Evolutionary conservation across 1,284 basidiomycete genomes (phyloP), one percentile per base, ranked within the genome.

Genomic region (Rhodofomes roseus): DNA sequence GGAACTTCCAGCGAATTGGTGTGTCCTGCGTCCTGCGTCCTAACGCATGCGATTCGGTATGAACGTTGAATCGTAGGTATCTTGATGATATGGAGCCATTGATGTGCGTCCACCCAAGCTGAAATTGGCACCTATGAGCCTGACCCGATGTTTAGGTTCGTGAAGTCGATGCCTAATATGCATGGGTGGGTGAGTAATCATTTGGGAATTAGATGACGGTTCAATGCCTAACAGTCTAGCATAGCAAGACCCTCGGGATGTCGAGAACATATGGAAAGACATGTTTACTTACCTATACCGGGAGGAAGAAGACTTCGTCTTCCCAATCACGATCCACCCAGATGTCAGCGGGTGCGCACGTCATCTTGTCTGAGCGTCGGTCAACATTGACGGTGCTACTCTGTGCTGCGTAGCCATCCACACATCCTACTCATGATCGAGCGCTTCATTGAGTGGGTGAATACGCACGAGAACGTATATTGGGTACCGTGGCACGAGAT

Each of bases 381-480:
- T 54, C 16, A 37, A 16, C 9, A 14, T 14, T 2, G 8, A 27
- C 16, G 16, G n/a, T 20, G 11, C 4, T 34, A 11, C 31, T 34
- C 31, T 2, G 16, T 14, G 6, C 4, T n/a, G 34, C 9, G n/a
- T 53, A 79, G 76, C 8, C 77, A 80, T 11, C 78, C 79, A 27
- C 77, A 82, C 71, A 87, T 92, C n/a, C 74, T 90, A 6, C 76
- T 90, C 57, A 91, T 92, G 86, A 82, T 92, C n/a, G 88, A 92
- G 69, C 80, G 87, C 51, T 89, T 92, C 70, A 90, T 93, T 65
- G 84, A 89, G 65, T 91, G 88, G 86, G 78, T 92, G 55, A 90
- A 90, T 68, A 83, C 80, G 2, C 88, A 91, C 69, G 82, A 85
- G 29, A 82, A 84, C 55, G 83, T 92, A 2, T 79, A 88, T 60